phyloP scores from a whole-genome alignment of 495 filamentous ascomycete species.

The Massariosphaeria phaeospora region DNA sequence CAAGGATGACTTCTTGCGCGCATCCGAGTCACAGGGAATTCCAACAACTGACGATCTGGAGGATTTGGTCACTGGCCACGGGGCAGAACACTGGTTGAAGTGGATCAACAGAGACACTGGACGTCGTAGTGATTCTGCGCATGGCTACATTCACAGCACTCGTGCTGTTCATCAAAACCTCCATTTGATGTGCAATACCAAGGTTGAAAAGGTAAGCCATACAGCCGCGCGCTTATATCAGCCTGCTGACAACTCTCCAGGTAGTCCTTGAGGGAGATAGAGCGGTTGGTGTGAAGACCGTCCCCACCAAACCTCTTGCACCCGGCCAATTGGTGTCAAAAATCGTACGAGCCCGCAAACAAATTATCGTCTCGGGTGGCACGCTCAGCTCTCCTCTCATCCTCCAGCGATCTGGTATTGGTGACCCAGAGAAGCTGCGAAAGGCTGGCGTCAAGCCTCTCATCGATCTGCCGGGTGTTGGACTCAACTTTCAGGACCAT shows the following conservation, averaged over 20 bases:
- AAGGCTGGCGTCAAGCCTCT: conserved; percentile 63
- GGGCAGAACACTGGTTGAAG: conserved; percentile 44
- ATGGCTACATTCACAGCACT: conserved; percentile 43
- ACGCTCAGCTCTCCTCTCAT: conserved; percentile 75
- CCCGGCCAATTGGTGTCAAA: conserved; percentile 36
- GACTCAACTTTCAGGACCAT: conserved; percentile 80
- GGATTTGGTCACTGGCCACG: conserved; percentile 41
- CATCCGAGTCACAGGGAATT: conserved; percentile 72
- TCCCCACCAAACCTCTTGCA: conserved; percentile 45
- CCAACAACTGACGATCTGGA: conserved; percentile 49
- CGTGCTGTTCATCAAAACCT: conserved; percentile 55
- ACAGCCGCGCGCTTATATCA: background rate
- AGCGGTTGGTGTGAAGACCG: conserved; percentile 35
- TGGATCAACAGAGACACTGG: conserved; percentile 53
- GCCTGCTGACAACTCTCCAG: background rate
- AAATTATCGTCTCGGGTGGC: conserved; percentile 72
- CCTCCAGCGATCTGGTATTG: conserved; percentile 68
- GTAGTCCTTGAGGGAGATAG: conserved; percentile 63
- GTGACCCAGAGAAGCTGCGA: conserved; percentile 68
- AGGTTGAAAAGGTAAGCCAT: conserved; percentile 60
- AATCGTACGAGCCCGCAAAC: conserved; percentile 62
- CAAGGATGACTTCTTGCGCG: conserved; percentile 74
- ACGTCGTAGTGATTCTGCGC: conserved; percentile 68
- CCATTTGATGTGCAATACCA: conserved; percentile 63
- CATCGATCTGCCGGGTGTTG: conserved; percentile 75